phyloP scores from a whole-genome alignment of 306 rosid species.

The Glycine soja region DNA sequence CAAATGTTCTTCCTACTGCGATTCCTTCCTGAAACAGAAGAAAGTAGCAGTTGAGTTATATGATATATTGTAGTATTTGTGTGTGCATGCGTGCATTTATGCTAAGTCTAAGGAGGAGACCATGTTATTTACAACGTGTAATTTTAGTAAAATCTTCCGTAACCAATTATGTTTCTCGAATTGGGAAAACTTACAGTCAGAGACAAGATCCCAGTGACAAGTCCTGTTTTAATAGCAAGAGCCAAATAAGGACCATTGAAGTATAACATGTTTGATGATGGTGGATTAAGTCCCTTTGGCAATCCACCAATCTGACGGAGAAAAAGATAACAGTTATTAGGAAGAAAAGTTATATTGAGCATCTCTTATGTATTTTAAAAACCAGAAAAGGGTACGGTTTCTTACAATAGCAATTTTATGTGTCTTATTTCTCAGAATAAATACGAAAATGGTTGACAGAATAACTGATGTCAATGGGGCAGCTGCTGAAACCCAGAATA shows the following conservation, averaged over 20 bases:
- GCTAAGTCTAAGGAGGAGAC: no score
- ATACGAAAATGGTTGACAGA: constrained; percentile 83
- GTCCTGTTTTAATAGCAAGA: constrained; percentile 90
- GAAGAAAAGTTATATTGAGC: background rate
- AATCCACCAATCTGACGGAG: constrained; percentile 78
- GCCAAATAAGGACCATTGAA: constrained; percentile 73
- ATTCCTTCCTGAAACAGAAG: constrained; percentile 80
- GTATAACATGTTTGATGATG: constrained; percentile 83
- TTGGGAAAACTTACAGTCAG: constrained; percentile 77
- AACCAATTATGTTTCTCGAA: constrained; percentile 8
- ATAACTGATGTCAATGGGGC: constrained; percentile 93
- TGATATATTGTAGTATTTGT: background rate
- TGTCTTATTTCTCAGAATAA: constrained; percentile 60
- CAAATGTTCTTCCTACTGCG: constrained; percentile 99
- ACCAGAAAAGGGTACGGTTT: background rate
- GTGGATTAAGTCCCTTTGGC: constrained; percentile 93
- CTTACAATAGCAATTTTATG: constrained; percentile 74
- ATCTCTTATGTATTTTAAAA: background rate
- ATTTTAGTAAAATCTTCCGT: background rate
- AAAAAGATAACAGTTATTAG: background rate
- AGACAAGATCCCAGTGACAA: constrained; percentile 86
- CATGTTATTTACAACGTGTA: background rate
- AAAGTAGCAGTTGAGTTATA: constrained; percentile 11
- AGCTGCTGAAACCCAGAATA: constrained; percentile 92
- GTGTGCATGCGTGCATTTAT: background rate